phyloP scores from a whole-genome alignment of 495 filamentous ascomycete genomes.

The Penicilliopsis zonata region DNA sequence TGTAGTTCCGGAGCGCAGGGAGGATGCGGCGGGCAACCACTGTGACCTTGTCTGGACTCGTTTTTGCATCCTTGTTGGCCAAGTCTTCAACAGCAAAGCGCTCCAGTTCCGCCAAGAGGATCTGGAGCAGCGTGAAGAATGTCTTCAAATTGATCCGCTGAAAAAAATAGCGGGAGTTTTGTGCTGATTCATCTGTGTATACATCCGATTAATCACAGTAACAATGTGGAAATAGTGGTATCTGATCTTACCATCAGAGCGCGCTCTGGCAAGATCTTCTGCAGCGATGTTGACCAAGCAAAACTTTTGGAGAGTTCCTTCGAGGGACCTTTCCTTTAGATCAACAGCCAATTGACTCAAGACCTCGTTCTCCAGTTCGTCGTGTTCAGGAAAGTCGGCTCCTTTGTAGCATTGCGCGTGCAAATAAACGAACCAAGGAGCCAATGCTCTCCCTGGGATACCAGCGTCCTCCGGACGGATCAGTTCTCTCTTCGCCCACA shows the following conservation, averaged over 20 bases:
- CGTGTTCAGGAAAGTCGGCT: constrained; percentile 54
- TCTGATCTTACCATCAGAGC: constrained; percentile 43
- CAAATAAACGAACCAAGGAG: constrained; percentile 76
- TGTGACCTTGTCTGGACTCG: constrained; percentile 44
- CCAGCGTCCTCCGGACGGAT: constrained; percentile 40
- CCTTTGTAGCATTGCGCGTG: constrained; percentile 78
- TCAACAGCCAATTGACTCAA: constrained; percentile 62
- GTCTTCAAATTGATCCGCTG: constrained; percentile 73
- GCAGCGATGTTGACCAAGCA: constrained; percentile 78
- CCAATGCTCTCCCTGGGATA: constrained; percentile 41
- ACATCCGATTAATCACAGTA: constrained; percentile 13
- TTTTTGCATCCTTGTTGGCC: constrained; percentile 18
- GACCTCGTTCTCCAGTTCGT: constrained; percentile 80
- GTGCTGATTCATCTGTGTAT: constrained; percentile 27
- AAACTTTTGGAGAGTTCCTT: constrained; percentile 62
- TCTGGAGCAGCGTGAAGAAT: constrained; percentile 63
- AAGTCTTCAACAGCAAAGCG: constrained; percentile 39
- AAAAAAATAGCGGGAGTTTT: constrained; percentile 55
- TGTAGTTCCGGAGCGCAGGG: constrained; percentile 60
- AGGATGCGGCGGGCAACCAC: constrained; percentile 52
- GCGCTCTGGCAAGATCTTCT: constrained; percentile 54
- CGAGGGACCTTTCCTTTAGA: constrained; percentile 54
- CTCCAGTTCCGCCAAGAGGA: constrained; percentile 57
- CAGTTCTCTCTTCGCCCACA: constrained; percentile 48
- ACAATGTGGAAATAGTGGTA: neutral